A percentile compares a stretch with the other conserved stretches of the same genome.
These are phyloP conservation scores for Aspergillus affinis DNA, from an alignment of 495 filamentous ascomycete genomes.

Conservation along the genomic window DNA sequence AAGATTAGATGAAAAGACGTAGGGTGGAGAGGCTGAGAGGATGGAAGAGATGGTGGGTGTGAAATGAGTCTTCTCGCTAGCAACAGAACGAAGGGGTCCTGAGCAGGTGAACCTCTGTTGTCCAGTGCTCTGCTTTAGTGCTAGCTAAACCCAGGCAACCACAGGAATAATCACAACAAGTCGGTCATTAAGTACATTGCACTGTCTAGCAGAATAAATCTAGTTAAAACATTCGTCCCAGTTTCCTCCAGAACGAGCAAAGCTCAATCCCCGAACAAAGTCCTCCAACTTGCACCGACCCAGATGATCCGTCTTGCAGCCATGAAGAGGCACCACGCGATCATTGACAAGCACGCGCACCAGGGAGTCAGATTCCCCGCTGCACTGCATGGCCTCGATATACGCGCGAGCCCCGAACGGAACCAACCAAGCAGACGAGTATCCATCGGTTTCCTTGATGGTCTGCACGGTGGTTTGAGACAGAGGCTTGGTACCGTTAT, in stretches of 20 bases:
- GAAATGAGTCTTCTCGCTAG: not conserved
- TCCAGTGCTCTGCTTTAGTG: not conserved
- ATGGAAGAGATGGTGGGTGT: not conserved
- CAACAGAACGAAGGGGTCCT: not conserved
- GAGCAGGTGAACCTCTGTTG: not conserved
- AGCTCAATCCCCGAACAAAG: conserved; percentile 71
- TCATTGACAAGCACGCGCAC: conserved; percentile 82
- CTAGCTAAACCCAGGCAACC: not conserved
- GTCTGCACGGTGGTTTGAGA: conserved; percentile 47
- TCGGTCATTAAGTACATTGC: not conserved
- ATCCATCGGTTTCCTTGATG: conserved; percentile 51
- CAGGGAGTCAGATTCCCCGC: conserved; percentile 49
- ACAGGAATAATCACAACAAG: too few species aligned
- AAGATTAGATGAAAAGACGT: not conserved
- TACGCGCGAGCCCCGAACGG: conserved; percentile 77
- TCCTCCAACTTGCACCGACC: conserved; percentile 64
- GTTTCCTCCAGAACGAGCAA: conserved; percentile 64
- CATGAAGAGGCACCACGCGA: conserved; percentile 67
- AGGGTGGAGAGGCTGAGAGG: not conserved
- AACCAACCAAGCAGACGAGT: conserved; percentile 70
- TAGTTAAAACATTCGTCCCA: conserved; percentile 68
- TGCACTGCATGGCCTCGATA: conserved; percentile 80
- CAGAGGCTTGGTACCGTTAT: conserved; percentile 56
- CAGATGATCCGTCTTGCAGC: conserved; percentile 62
- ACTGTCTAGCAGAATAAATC: not conserved